Conservation (phyloP, 805 yeast genomes). For the Myxozyma monticola region DNA sequence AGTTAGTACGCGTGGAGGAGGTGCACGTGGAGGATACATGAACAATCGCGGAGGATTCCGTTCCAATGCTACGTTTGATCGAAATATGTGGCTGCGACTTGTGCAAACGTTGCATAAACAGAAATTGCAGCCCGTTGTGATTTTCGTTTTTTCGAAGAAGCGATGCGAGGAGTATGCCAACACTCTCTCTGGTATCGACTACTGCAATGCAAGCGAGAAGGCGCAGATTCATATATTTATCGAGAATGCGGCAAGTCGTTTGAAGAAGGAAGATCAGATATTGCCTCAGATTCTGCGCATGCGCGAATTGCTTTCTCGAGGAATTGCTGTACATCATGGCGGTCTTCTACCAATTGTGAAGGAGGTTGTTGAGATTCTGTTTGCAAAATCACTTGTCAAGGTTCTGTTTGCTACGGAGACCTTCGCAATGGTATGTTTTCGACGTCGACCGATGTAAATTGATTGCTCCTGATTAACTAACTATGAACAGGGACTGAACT, state of each 20-base stretch:
- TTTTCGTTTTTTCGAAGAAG: constrained; percentile 90
- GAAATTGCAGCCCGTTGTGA: constrained; percentile 82
- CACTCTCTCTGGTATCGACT: constrained; percentile 68
- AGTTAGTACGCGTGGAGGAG: constrained; percentile 46
- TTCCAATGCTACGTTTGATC: constrained; percentile 68
- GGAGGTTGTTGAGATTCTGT: constrained; percentile 88
- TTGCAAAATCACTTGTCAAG: constrained; percentile 81
- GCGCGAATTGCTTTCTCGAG: constrained; percentile 80
- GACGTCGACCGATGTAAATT: background rate
- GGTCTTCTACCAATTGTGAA: constrained; percentile 91
- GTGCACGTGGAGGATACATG: constrained; percentile 32
- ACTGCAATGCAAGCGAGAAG: constrained; percentile 79
- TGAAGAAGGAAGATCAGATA: constrained; percentile 88
- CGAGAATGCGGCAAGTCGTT: constrained; percentile 81
- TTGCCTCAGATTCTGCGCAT: constrained; percentile 86
- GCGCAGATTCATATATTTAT: constrained; percentile 92
- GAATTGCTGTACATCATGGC: constrained; percentile 95
- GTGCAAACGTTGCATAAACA: constrained; percentile 68
- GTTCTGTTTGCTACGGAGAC: constrained; percentile 97
- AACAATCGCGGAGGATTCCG: constrained; percentile 40
- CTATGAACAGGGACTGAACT: constrained; percentile 62
- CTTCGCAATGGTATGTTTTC: constrained; percentile 70
- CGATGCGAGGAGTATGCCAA: constrained; percentile 92
- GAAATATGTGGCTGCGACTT: constrained; percentile 72
- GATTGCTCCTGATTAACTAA: background rate